Evolutionary conservation across 140 eudicot species (phyloP).

Genomic region (Cichorium intybus): DNA sequence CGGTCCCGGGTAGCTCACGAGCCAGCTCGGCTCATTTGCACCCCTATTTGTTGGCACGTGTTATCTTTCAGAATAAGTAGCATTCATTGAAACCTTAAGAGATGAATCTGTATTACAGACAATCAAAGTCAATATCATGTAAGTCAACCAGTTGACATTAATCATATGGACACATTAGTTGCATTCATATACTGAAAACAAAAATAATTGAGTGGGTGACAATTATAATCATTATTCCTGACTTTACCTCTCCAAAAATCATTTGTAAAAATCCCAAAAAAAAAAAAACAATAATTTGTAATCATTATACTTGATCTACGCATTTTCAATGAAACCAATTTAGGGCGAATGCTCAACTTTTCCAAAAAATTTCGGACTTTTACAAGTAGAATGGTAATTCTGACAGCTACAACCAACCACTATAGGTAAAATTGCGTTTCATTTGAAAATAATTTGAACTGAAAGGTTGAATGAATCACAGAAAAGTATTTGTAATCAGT

Average conservation of each 20-base stretch:
- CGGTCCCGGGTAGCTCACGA: no score
- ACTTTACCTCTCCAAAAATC: slow-evolving; percentile 8
- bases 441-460: no score
- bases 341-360: no score
- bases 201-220: not conserved
- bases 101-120: slow-evolving; percentile 31
- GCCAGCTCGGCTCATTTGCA: no score
- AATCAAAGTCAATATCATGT: slow-evolving; percentile 19
- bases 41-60: slow-evolving; percentile 2
- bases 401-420: no score
- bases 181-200: slow-evolving; percentile 2
- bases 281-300: not conserved
- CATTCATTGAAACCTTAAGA: not conserved
- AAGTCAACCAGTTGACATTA: slow-evolving; percentile 36
- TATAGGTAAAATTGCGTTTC: no score
- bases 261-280: not conserved
- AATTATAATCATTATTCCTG: not conserved
- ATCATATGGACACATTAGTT: slow-evolving; percentile 6
- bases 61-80: slow-evolving; percentile 11
- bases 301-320: not conserved
- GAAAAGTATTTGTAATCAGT: not conserved
- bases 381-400: not conserved
- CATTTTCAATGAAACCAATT: slow-evolving; percentile 1
- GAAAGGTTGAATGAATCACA: not conserved
- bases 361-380: not conserved